Conservation (phyloP, 169 alveolate genomes). For the Prorocentrum cordatum region DNA sequence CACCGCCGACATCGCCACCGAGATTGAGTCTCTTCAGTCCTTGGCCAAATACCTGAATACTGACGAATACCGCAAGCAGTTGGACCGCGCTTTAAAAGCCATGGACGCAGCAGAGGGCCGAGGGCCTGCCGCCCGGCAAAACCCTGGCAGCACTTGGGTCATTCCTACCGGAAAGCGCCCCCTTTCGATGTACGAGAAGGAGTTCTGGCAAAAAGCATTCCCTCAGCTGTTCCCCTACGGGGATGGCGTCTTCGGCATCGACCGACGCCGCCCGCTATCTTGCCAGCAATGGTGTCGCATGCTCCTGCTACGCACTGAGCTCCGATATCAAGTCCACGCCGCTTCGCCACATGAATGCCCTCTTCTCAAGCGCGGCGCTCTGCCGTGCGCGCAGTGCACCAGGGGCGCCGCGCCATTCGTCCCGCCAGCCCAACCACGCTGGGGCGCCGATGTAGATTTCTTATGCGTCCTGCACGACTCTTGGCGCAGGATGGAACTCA, state of each 20-base stretch:
- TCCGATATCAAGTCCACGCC: not conserved
- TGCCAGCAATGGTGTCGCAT: not conserved
- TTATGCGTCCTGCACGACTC: not conserved
- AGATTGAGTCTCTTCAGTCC: too few species aligned
- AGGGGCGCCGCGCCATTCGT: too few species aligned
- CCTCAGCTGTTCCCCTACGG: slow-evolving; percentile 8
- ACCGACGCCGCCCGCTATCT: not conserved
- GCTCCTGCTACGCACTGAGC: not conserved
- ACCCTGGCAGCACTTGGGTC: too few species aligned
- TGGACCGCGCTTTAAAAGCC: too few species aligned
- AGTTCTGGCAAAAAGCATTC: slow-evolving; percentile 14
- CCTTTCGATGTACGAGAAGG: not conserved
- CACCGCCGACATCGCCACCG: too few species aligned
- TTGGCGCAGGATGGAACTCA: not conserved
- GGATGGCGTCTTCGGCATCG: slow-evolving; percentile 9
- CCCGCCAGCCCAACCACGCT: not conserved
- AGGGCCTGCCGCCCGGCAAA: too few species aligned
- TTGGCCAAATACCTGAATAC: too few species aligned
- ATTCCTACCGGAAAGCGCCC: not conserved
- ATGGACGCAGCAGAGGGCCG: too few species aligned
- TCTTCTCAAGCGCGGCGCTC: not conserved
- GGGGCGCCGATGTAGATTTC: not conserved
- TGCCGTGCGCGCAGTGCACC: not conserved
- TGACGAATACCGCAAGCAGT: too few species aligned
- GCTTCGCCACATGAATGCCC: not conserved